phyloP scores from a whole-genome alignment of 2,329 filamentous ascomycete species.

The Intubia oerlemansii region DNA sequence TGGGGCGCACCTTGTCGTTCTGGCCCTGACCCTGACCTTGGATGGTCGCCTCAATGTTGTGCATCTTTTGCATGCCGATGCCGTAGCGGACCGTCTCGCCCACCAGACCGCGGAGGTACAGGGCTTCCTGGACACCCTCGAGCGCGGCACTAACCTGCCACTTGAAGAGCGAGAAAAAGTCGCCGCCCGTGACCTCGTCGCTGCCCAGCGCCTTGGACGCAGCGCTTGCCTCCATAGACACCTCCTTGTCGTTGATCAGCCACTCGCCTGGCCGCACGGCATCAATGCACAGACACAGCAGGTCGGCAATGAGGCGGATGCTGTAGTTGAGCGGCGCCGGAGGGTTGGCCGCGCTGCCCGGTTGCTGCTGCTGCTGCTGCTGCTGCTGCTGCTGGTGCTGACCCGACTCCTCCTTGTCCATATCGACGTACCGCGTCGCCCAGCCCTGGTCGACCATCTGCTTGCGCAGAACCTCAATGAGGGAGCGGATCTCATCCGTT shows the following conservation, averaged over 20 bases:
- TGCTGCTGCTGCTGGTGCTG: not conserved
- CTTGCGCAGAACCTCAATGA: conserved; percentile 51
- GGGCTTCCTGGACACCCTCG: conserved; percentile 49
- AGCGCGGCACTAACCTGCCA: conserved; percentile 50
- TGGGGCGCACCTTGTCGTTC: conserved; percentile 14
- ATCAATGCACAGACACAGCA: conserved; percentile 54
- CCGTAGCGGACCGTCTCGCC: conserved; percentile 45
- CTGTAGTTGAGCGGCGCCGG: conserved; percentile 40
- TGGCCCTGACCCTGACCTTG: conserved; percentile 16
- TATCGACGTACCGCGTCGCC: conserved; percentile 50
- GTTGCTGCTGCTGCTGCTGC: too few relatives aligned
- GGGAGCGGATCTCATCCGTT: conserved; percentile 45
- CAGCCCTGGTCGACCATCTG: conserved; percentile 57
- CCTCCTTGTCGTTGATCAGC: conserved; percentile 40
- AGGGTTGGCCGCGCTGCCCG: conserved; percentile 19
- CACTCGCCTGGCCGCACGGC: conserved; percentile 55
- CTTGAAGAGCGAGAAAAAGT: conserved; percentile 43
- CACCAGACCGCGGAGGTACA: conserved; percentile 40
- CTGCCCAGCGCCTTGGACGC: conserved; percentile 7
- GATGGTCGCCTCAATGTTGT: conserved; percentile 22
- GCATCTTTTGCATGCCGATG: conserved; percentile 6
- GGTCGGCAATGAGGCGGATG: conserved; percentile 47
- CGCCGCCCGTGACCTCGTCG: conserved; percentile 15
- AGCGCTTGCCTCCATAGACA: not conserved
- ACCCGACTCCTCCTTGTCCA: conserved; percentile 14